A percentile compares a stretch with the other conserved stretches of the same genome.
phyloP scores from a whole-genome alignment of 306 rosid species.

The Sechiopsis laciniata region DNA sequence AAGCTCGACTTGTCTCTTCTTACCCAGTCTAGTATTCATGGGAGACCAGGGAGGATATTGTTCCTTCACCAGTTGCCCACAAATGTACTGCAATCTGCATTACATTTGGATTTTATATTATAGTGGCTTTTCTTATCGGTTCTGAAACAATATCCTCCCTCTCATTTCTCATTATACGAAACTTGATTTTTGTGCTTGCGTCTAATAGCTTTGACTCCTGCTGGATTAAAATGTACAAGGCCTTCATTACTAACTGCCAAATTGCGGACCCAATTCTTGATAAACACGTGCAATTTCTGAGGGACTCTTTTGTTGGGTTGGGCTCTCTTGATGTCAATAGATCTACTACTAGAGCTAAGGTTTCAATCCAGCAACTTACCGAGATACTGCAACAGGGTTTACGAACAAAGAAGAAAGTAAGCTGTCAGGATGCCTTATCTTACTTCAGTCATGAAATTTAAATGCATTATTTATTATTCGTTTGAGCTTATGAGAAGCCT shows the following conservation, averaged over 20 bases:
- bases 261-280: conserved; percentile 43
- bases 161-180: conserved; percentile 60
- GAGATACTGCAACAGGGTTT: conserved; percentile 64
- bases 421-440: conserved; percentile 12
- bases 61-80: conserved; percentile 77
- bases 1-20: conserved; percentile 48
- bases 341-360: conserved; percentile 56
- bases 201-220: conserved; percentile 67
- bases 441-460: conserved; percentile 18
- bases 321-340: conserved; percentile 67
- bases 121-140: too few relatives aligned
- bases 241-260: conserved; percentile 59
- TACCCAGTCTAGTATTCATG: too few relatives aligned
- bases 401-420: conserved; percentile 63
- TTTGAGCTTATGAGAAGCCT: not conserved
- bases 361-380: conserved; percentile 49
- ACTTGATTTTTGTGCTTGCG: conserved; percentile 45
- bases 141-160: conserved; percentile 54
- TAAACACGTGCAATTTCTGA: conserved; percentile 52
- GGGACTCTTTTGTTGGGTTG: conserved; percentile 72
- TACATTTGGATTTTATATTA: conserved; percentile 24
- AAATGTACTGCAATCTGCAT: conserved; percentile 74
- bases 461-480: not conserved
- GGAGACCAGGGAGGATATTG: conserved; percentile 56
- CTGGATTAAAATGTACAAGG: conserved; percentile 62